Evolutionary conservation across 345 rosid species (phyloP), one percentile per base, ranked within the genome.

Genomic region (Garcia nutans): DNA sequence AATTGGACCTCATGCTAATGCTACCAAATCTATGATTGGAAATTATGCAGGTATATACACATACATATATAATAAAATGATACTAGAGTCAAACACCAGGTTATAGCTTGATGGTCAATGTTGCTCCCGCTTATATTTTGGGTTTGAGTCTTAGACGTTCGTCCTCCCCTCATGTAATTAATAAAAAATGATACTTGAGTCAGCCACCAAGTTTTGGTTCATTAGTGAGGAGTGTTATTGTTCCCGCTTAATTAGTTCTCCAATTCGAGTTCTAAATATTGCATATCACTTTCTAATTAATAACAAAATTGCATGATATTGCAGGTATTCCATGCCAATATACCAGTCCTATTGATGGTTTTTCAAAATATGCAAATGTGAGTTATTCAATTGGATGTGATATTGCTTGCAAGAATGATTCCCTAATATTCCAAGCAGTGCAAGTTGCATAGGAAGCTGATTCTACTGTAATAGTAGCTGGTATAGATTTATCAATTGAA

Each of bases 1-100:
- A 0, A 71, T 89, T 44, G 94, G 93, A 8, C 94, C 91, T 9
- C 86, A 88, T 31, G 85, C 88, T 59, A 80, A 88, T 15, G 89
- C 91, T 24, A 89, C 92, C 8, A 8, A 0, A 5, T 81, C 86
- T 0, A 87, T 89, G 89, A 74, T 89, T 26, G 93, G 93, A 59
- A 89, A 86, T 73, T 91, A 89, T 33, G 89, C 91, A 8, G 95
- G 88, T 84, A 65, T 9, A 3, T 58, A n/a, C n/a, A n/a, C n/a
- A 11, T 26, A 11, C 2, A 61, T 5, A 60, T 24, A 1, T 3
- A 26, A 2, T 15, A 26, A 16, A 61, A 28, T 33, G 4, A 33
- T 3, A 33, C 37, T 3, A 33, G 37, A 33, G 2, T n/a, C n/a
- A n/a, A n/a, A n/a, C n/a, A n/a, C n/a, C n/a, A n/a, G n/a, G n/a